These are phyloP conservation scores for Zanthoxylum bungeanum DNA, from an alignment of 345 rosid species.

Conservation along the genomic window DNA sequence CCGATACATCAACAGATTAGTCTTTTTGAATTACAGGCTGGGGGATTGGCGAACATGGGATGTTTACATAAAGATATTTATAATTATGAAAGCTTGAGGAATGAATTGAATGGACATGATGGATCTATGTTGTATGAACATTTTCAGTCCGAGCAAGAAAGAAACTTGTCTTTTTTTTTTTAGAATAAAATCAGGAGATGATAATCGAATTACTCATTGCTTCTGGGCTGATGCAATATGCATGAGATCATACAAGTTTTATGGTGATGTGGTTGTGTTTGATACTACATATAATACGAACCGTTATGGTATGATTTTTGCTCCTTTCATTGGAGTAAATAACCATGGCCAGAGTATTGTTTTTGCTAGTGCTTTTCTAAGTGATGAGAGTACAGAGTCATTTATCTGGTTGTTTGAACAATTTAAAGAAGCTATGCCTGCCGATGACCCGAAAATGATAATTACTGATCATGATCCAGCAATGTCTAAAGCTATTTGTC, in stretches of 20 bases:
- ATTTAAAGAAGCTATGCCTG: not conserved
- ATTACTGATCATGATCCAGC: not conserved
- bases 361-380: not conserved
- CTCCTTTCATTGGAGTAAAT: not conserved
- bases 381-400: not conserved
- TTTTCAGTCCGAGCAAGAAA: no score
- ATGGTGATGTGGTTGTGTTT: not conserved
- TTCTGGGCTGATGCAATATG: no score
- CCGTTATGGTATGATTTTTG: not conserved
- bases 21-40: no score
- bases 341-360: not conserved
- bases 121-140: no score
- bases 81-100: no score
- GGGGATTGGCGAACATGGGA: no score
- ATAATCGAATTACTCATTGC: no score
- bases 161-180: no score
- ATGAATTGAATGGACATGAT: no score
- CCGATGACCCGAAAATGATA: not conserved
- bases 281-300: not conserved
- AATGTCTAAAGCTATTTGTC: not conserved
- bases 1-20: no score
- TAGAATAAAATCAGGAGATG: no score
- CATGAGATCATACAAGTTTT: not conserved
- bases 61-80: no score
- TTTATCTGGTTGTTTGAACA: not conserved